These are phyloP conservation scores for Pseudogymnoascus sp. DNA, from an alignment of 2,329 filamentous ascomycete genomes.

Conservation along the genomic window DNA sequence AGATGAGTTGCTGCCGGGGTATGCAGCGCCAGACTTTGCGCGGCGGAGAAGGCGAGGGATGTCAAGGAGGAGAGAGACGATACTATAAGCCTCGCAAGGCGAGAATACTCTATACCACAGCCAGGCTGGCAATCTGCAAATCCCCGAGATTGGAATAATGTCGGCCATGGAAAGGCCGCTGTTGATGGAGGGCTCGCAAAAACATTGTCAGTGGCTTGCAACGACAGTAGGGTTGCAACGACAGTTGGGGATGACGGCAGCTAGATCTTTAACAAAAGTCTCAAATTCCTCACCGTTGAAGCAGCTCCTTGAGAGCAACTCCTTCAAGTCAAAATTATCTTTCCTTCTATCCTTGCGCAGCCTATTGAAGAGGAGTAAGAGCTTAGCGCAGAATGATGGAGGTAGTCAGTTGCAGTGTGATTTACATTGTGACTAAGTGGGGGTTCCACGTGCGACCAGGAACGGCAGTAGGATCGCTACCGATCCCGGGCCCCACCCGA, in stretches of 20 bases:
- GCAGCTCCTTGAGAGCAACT: not conserved
- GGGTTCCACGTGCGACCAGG: not conserved
- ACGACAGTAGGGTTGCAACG: not conserved
- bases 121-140: not conserved
- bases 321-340: not conserved
- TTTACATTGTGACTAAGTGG: not conserved
- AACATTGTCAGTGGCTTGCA: not conserved
- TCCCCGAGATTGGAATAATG: not conserved
- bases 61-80: not conserved
- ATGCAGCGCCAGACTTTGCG: not conserved
- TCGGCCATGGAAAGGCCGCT: too few relatives aligned
- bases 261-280: not conserved
- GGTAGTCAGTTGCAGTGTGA: not conserved
- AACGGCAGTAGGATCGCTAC: not conserved
- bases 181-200: not conserved
- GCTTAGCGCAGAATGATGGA: not conserved
- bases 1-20: not conserved
- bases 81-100: not conserved
- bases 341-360: not conserved
- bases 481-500: not conserved
- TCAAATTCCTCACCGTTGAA: not conserved
- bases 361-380: not conserved
- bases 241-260: not conserved
- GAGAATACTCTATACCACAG: not conserved
- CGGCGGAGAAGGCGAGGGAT: not conserved